A percentile compares a stretch with the other conserved stretches of the same genome.
Evolutionary conservation across 2,329 filamentous ascomycete species (phyloP).

Genomic region (Acarospora socialis): DNA sequence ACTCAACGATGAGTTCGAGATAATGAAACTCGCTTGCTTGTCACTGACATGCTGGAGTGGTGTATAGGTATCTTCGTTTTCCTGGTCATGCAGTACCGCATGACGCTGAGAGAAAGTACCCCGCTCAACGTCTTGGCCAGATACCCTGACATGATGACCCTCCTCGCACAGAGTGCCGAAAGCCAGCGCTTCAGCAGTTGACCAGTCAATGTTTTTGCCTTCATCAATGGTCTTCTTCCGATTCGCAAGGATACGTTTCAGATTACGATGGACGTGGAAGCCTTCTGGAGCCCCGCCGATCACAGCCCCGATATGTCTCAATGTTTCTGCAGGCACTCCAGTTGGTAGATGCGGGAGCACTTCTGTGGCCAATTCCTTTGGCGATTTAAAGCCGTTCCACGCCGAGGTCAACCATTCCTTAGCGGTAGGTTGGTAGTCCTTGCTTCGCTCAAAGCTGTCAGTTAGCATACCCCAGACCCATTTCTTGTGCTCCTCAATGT

Average conservation of each 20-base stretch:
- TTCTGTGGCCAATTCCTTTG: conserved; percentile 91
- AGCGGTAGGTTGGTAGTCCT: conserved; percentile 89
- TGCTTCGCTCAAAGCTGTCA: conserved; percentile 92
- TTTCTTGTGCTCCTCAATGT: conserved; percentile 97
- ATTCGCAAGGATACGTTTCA: conserved; percentile 86
- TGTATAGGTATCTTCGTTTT: conserved; percentile 82
- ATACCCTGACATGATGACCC: conserved; percentile 93
- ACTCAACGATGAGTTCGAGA: conserved; percentile 83
- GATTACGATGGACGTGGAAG: conserved; percentile 83
- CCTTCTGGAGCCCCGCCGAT: conserved; percentile 69
- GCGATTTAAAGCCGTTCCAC: conserved; percentile 99
- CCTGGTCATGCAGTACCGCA: conserved; percentile 93
- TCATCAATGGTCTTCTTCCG: conserved; percentile 85
- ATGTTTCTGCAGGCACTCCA: conserved; percentile 54
- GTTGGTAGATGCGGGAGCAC: conserved; percentile 85
- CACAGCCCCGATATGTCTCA: conserved; percentile 69
- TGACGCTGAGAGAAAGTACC: conserved; percentile 98
- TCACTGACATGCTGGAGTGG: conserved; percentile 79
- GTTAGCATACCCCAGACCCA: conserved; percentile 99
- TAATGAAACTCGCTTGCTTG: conserved; percentile 90
- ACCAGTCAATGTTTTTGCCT: conserved; percentile 93
- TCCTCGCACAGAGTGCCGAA: conserved; percentile 85
- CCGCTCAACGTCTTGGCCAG: conserved; percentile 97
- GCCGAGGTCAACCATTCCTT: conserved; percentile 98
- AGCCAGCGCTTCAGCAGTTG: conserved; percentile 88